These are phyloP conservation scores for Skeletonema marinoi DNA, from an alignment of 108 stramenopile genomes.

Conservation along the genomic window DNA sequence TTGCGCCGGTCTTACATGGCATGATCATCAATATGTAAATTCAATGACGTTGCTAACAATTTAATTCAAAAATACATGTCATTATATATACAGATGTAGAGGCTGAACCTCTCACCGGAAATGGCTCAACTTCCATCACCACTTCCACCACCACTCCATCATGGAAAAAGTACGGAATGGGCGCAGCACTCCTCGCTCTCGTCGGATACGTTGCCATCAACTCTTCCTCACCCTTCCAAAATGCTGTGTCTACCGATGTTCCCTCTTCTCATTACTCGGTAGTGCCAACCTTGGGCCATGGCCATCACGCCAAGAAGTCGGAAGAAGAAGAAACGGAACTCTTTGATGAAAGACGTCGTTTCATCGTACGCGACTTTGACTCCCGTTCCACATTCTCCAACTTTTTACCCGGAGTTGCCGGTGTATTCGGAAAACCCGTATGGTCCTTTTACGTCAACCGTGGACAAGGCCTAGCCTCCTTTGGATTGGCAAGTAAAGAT, in stretches of 20 bases:
- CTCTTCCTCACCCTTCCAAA: background rate
- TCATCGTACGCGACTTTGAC: slow-evolving; percentile 86
- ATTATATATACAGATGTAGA: slow-evolving; percentile 21
- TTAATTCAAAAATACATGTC: background rate
- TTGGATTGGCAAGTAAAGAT: slow-evolving; percentile 91
- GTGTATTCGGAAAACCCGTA: slow-evolving; percentile 88
- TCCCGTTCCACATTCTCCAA: slow-evolving; percentile 81
- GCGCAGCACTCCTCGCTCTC: slow-evolving; percentile 15
- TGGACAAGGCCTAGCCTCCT: slow-evolving; percentile 89
- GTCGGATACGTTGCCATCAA: slow-evolving; percentile 1
- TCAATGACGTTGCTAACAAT: background rate
- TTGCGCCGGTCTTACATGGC: too few species aligned
- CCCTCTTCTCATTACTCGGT: background rate
- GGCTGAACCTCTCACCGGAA: slow-evolving; percentile 31
- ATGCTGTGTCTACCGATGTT: background rate
- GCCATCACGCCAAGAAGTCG: background rate
- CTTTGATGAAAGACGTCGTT: slow-evolving; percentile 52
- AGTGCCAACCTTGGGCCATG: slow-evolving; percentile 1
- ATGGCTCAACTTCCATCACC: background rate
- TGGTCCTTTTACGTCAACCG: slow-evolving; percentile 97
- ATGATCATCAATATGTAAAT: background rate
- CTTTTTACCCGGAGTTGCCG: slow-evolving; percentile 90
- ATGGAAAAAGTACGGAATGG: slow-evolving; percentile 31
- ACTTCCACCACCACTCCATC: background rate
- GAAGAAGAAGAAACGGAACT: background rate